Base-by-base conservation (phyloP, 1,139 yeast genomes). In the Candida sanyaensis region DNA sequence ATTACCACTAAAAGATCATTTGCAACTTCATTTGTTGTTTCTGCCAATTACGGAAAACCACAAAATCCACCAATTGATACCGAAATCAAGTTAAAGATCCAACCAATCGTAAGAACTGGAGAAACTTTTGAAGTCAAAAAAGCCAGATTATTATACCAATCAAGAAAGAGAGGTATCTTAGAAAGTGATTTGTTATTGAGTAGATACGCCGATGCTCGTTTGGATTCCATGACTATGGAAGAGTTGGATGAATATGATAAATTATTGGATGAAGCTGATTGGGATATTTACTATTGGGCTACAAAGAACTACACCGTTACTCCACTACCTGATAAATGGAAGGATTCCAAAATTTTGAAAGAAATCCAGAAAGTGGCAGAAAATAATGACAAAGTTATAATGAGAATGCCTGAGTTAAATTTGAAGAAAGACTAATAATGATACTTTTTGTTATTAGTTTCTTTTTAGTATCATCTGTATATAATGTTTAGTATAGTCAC, bases 201-300 rank as follows among this genome's bases (percentile, higher is more conserved):
- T 21, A 79, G 92, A 51, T 95, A 92, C 69, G 96, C 98, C 31
- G 84, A 90, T 59, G 80, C 80, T 61, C 80, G 88, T 60, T 73
- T 93, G 57, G 66, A 77, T 36, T 59, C 64, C 0, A 80, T 93
- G 75, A 72, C 76, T n/a, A 67, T 73, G 53, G 86, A 75, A 47
- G 88, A 90, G 66, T 72, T 95, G 54, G 86, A 84, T 47, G 98
- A 93, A 67, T 93, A 89, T 65, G 98, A 93, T 62, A 66, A 77
- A 55, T 71, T 93, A 50, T 76, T 93, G 63, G 96, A 95, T 65
- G 96, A 92, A 68, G 82, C 93, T 12, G 99, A 93, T 66, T 95
- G 99, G 99, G 99, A 93, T 64, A 92, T 93, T 54, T 95, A 90
- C 68, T 93, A 93, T 71, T 93, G 99, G 98, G 97, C 96, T 24